Percentiles rank a stretch among this genome's conserved stretches.
Conservation (phyloP, 495 filamentous ascomycete genomes). For the Penicillium chermesinum region DNA sequence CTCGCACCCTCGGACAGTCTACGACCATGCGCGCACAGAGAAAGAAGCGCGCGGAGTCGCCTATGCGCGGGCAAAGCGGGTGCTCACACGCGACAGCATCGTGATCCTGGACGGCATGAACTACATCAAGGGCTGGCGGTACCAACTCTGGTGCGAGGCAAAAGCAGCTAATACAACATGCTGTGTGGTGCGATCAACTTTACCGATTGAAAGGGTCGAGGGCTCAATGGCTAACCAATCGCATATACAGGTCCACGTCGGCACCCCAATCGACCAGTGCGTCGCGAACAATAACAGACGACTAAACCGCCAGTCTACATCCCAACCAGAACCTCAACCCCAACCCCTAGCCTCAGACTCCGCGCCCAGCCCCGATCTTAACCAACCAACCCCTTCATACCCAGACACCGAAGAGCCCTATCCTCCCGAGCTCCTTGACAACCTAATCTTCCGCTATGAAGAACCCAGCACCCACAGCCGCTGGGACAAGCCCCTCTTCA, state of each 20-base stretch:
- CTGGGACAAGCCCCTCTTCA: conserved; percentile 94
- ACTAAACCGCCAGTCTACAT: conserved; percentile 14
- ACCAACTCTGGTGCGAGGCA: conserved; percentile 92
- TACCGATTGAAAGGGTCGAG: background rate
- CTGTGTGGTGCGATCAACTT: conserved; percentile 59
- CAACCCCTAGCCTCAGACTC: background rate
- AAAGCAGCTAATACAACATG: conserved; percentile 79
- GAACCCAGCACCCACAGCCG: conserved; percentile 92
- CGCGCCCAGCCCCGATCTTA: too few species aligned
- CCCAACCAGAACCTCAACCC: conserved; percentile 3
- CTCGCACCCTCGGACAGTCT: conserved; percentile 43
- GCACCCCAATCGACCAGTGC: conserved; percentile 66
- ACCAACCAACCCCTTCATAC: background rate
- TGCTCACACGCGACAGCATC: conserved; percentile 70
- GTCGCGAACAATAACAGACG: conserved; percentile 42
- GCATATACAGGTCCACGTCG: conserved; percentile 63
- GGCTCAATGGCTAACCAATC: conserved; percentile 8
- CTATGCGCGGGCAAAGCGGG: conserved; percentile 80
- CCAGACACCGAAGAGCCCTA: conserved; percentile 50
- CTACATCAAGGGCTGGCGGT: conserved; percentile 97
- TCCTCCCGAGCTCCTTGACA: conserved; percentile 69
- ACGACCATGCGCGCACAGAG: conserved; percentile 62
- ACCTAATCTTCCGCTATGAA: conserved; percentile 91
- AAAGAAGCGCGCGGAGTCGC: conserved; percentile 88
- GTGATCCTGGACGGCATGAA: conserved; percentile 88